A percentile compares a stretch with the other conserved stretches of the same genome.
phyloP scores from a whole-genome alignment of 768 basidiomycete species.

The Suillus tomentosus region DNA sequence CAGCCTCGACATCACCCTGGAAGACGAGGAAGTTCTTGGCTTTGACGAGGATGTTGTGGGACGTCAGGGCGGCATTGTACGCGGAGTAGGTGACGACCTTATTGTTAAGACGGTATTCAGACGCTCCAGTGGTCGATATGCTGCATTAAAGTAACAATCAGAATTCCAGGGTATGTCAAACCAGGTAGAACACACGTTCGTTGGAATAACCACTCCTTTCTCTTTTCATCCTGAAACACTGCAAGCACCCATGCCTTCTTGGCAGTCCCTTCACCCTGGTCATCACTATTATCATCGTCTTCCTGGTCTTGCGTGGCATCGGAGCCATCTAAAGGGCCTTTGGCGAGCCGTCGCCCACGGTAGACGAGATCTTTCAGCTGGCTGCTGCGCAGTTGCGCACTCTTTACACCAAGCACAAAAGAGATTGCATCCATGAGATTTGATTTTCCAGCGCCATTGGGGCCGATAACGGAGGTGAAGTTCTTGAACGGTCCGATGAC shows the following conservation, averaged over 20 bases:
- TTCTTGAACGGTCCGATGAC: slow-evolving; percentile 88
- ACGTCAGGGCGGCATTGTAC: slow-evolving; percentile 85
- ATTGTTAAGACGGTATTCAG: slow-evolving; percentile 88
- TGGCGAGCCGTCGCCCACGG: slow-evolving; percentile 77
- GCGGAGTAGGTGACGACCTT: slow-evolving; percentile 80
- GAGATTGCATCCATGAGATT: slow-evolving; percentile 99
- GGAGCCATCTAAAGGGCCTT: slow-evolving; percentile 44
- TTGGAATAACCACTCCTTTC: slow-evolving; percentile 89
- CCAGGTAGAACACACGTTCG: slow-evolving; percentile 68
- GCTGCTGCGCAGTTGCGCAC: slow-evolving; percentile 87
- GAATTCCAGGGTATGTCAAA: background rate
- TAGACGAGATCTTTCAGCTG: slow-evolving; percentile 96
- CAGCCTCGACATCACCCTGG: slow-evolving; percentile 98
- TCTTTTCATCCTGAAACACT: slow-evolving; percentile 74
- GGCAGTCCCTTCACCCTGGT: slow-evolving; percentile 74
- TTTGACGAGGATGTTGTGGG: slow-evolving; percentile 95
- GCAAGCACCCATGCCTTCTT: slow-evolving; percentile 96
- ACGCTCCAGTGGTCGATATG: slow-evolving; percentile 83
- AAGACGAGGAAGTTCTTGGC: slow-evolving; percentile 99
- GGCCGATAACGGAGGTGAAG: slow-evolving; percentile 96
- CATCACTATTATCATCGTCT: slow-evolving; percentile 54
- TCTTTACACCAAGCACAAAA: slow-evolving; percentile 96
- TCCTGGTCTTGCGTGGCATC: slow-evolving; percentile 45
- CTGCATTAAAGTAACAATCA: slow-evolving; percentile 40
- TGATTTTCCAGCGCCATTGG: slow-evolving; percentile 98